Base-by-base conservation (phyloP, 2,329 filamentous ascomycete species). In the Xylariaceae sp. region DNA sequence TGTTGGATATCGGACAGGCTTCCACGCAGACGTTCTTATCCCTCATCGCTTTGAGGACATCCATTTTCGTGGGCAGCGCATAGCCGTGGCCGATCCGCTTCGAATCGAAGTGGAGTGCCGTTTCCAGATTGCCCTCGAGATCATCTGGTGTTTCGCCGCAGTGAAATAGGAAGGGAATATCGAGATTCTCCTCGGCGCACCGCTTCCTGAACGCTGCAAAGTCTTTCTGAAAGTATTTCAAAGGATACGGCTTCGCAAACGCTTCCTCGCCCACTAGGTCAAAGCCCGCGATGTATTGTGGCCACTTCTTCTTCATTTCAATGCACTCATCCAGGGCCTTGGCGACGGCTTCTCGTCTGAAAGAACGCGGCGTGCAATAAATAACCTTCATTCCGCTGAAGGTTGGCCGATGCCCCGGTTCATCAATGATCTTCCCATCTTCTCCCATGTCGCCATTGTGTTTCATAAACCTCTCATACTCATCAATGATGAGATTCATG, bases 21-120 rank as follows among this genome's bases (percentile, higher is more conserved):
- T 92, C 88, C n/a, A 92, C 77, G 65, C 87, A 89, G 39, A 91
- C 82, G 8, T 79, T 77, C n/a, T 77, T 76, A 59, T 78, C 73
- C 71, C 82, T 85, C 80, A 90, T 88, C 53, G 80, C 75, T 63
- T 85, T 75, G 73, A 90, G 82, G n/a, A 90, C 74, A 44, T 82
- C 75, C 0, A 85, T 85, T 68, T 90, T 88, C 58, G 84, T 82
- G 11, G 86, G 77, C 3, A 91, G 74, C 0, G 88, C 84, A 65
- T 88, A 90, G 0, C 88, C 88, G 67, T 92, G 88, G 0, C 88
- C 88, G 54, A 92, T 88, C 11, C 88, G 84, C 73, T 85, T 87
- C 1, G 87, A 79, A 11, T 82, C 78, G 2, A 91, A 77, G 1
- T 88, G 73, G 1, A 89, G 78, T 3, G 88, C 86, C 63, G 90